Percentiles rank a stretch among this genome's conserved stretches.
Conservation (phyloP, 2,329 filamentous ascomycete genomes). For the Parascedosporium putredinis region DNA sequence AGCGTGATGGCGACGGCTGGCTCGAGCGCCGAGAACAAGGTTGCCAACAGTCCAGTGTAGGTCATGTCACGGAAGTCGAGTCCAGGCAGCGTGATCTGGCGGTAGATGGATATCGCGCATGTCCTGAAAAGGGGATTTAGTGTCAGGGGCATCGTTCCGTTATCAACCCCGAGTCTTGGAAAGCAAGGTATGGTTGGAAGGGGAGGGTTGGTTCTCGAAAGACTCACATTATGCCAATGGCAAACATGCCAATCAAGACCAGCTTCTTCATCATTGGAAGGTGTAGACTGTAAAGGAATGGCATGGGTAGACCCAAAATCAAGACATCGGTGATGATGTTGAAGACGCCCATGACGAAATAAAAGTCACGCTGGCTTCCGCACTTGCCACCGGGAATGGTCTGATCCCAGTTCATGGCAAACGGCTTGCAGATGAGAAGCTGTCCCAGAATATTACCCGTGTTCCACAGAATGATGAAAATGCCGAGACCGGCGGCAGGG, state of each 20-base stretch:
- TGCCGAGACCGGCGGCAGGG: neutral
- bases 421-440: conserved; percentile 23
- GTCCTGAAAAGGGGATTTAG: conserved; percentile 17
- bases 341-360: conserved; percentile 20
- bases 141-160: too few species aligned
- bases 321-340: conserved; percentile 22
- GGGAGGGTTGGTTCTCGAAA: neutral
- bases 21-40: conserved; percentile 26
- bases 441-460: conserved; percentile 3
- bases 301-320: conserved; percentile 21
- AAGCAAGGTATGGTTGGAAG: too few species aligned
- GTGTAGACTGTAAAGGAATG: conserved; percentile 20
- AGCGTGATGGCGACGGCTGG: conserved; percentile 26
- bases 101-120: conserved; percentile 23
- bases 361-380: conserved; percentile 19
- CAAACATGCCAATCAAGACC: conserved; percentile 20
- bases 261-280: conserved; percentile 20
- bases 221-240: conserved; percentile 23
- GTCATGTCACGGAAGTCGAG: conserved; percentile 10
- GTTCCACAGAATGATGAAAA: conserved; percentile 5
- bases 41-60: conserved; percentile 19
- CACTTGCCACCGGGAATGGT: conserved; percentile 20
- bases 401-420: conserved; percentile 25
- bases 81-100: conserved; percentile 15
- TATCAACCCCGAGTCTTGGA: too few species aligned